Base-by-base conservation (phyloP, 352 stramenopile genomes). In the Albugo laibachii region DNA sequence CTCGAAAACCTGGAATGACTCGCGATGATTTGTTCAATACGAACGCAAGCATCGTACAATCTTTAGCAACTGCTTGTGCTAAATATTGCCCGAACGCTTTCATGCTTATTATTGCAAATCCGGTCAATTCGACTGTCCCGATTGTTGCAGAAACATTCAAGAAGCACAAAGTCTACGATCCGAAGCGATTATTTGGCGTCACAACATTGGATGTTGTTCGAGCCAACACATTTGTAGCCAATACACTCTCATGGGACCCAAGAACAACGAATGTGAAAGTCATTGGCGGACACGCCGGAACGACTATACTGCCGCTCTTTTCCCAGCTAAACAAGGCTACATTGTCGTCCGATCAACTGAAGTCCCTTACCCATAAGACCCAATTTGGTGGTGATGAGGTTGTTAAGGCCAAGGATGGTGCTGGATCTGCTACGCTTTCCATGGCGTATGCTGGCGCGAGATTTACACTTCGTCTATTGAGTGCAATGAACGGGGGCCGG, bases 71-170 rank as follows among this genome's bases (percentile, higher is more conserved):
- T 40, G 86, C 80, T 14, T 95, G 85, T 49, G 93, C 93, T 43
- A 72, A 97, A 63, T 79, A 84, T 65, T 99, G 94, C 72, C 95
- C 96, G 11, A 72, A 98, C 49, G 96, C 95, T 38, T 88, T 86
- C 65, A 73, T 96, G 48, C 64, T 95, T 41, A 97, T 99, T 65
- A 99, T 99, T 63, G 93, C 83, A 54, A 99, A 99, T 77, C 96
- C 96, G 8, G 94, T 99, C 56, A 99, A 99, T 78, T 98, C 87
- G 40, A 99, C 95, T 14, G 94, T 99, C 49, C 96, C 96, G 16
- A 98, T 99, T 61, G 95, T 97, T 43, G 93, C 94, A 40, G 95
- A 99, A 73, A 94, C 95, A 5, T 83, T 98, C 53, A 98, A 98
- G 77, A 94, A 96, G 59, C 57, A 66, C 31, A 82, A 83, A 37